Percentiles rank a stretch among this genome's conserved stretches.
These are phyloP conservation scores for Pseudopyricularia cyperi DNA, from an alignment of 2,329 filamentous ascomycete species.

Conservation along the genomic window DNA sequence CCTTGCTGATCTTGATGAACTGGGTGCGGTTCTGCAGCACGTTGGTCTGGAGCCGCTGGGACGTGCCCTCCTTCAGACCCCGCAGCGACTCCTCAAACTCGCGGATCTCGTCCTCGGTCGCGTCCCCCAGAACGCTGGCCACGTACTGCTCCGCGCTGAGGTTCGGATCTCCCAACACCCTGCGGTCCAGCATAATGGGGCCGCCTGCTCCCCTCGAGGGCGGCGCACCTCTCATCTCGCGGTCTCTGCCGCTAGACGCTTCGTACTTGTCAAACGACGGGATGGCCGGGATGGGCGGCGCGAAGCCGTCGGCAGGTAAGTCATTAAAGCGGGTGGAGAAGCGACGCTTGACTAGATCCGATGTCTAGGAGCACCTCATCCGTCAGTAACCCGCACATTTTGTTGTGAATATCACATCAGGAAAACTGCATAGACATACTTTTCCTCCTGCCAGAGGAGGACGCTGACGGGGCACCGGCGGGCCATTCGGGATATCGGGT, in stretches of 20 bases:
- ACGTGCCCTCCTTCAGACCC: slow-evolving; percentile 65
- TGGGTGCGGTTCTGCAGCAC: slow-evolving; percentile 95
- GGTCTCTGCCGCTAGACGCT: slow-evolving; percentile 19
- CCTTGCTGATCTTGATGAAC: slow-evolving; percentile 98
- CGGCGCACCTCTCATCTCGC: slow-evolving; percentile 31
- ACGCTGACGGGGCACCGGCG: slow-evolving; percentile 24
- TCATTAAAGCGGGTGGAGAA: slow-evolving; percentile 91
- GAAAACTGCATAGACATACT: slow-evolving; percentile 20
- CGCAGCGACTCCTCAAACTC: slow-evolving; percentile 67
- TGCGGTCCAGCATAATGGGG: slow-evolving; percentile 56
- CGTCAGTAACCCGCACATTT: background rate
- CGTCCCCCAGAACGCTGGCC: slow-evolving; percentile 62
- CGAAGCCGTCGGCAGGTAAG: slow-evolving; percentile 57
- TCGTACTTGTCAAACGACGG: slow-evolving; percentile 48
- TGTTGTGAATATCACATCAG: background rate
- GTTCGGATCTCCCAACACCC: slow-evolving; percentile 66
- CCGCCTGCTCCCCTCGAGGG: slow-evolving; percentile 36
- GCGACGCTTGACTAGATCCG: slow-evolving; percentile 81
- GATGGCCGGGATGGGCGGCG: slow-evolving; percentile 59
- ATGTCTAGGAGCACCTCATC: slow-evolving; percentile 32
- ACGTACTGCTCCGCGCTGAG: slow-evolving; percentile 72
- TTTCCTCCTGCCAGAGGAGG: slow-evolving; percentile 42
- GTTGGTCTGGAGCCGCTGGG: slow-evolving; percentile 80
- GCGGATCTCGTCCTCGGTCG: slow-evolving; percentile 74
- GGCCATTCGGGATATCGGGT: slow-evolving; percentile 15